Base-by-base conservation (phyloP, 1,284 basidiomycete species). In the Cutaneotrichosporon cyanovorans region DNA sequence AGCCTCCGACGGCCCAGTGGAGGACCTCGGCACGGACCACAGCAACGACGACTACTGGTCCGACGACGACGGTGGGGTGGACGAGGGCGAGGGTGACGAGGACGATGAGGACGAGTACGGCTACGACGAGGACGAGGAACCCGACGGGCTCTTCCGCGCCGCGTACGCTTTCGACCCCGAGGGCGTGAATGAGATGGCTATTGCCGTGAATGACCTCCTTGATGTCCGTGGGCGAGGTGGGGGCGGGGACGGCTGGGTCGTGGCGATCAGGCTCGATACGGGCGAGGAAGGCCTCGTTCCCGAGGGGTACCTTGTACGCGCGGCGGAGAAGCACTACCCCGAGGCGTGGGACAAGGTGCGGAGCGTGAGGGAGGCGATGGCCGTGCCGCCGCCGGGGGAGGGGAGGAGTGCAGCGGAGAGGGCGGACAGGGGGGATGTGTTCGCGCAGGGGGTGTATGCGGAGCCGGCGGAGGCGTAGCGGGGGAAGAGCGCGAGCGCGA, bases 281-380 rank as follows among this genome's bases (percentile, higher is more conserved):
- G 40, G 50, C 5, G 57, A 46, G 18, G 61, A 63, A 32, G 69
- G 69, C 0, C 51, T 72, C 46, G 69, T 72, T 15, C 69, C 69
- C 2, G 69, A 71, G 46, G 58, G 61, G 8, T 72, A 70, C 56
- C 44, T 72, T 30, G 65, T 65, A 41, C 59, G 47, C 31, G 51
- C 58, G 22, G 38, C 43, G 10, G 51, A 57, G 31, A 48, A 37
- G 11, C 48, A 50, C 36, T 48, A 47, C 22, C 40, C 46, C 22
- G 46, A 41, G 3, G 48, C 44, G 32, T 54, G 52, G 52, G 48
- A 31, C n/a, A 9, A 11, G n/a, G 45, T 50, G 22, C 43, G 44
- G 19, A 30, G 33, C 34, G 80, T 97, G 16, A 80, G 90, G 51
- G 82, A 28, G 25, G 25, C 25, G 25, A 28, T 28, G 25, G 7